phyloP scores from a whole-genome alignment of 1,139 yeast species.

The Hansenula anomala region DNA sequence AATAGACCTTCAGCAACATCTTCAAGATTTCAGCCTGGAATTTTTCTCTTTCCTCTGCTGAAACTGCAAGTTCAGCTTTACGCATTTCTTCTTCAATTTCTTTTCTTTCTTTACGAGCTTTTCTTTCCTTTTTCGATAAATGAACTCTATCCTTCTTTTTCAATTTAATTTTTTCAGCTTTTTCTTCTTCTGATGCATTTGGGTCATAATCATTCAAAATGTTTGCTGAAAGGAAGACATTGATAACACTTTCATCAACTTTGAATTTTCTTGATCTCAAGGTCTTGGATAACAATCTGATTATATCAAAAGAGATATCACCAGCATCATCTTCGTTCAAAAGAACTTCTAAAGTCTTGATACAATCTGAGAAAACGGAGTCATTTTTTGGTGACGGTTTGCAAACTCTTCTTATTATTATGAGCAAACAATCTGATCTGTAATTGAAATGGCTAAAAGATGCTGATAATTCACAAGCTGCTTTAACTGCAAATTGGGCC shows the following conservation, averaged over 20 bases:
- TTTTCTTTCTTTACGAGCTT: conserved; percentile 80
- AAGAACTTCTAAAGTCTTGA: conserved; percentile 60
- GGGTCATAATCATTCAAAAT: conserved; percentile 82
- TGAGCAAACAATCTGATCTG: conserved; percentile 63
- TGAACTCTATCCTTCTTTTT: conserved; percentile 88
- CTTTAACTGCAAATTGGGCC: conserved; percentile 61
- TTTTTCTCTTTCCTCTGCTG: conserved; percentile 81
- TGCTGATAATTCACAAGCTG: conserved; percentile 73
- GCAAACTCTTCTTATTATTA: conserved; percentile 63
- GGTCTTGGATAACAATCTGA: conserved; percentile 62
- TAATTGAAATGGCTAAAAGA: conserved; percentile 77
- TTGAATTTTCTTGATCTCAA: conserved; percentile 70
- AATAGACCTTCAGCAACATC: conserved; percentile 62
- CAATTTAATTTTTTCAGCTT: conserved; percentile 43
- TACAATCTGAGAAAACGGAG: conserved; percentile 48
- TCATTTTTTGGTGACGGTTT: conserved; percentile 45
- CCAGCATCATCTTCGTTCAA: conserved; percentile 76
- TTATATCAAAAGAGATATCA: conserved; percentile 70
- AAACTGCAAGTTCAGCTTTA: conserved; percentile 80
- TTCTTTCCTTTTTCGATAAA: conserved; percentile 80
- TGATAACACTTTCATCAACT: conserved; percentile 80
- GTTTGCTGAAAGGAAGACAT: conserved; percentile 66
- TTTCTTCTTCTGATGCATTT: conserved; percentile 40
- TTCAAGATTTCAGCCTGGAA: conserved; percentile 83
- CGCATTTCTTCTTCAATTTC: conserved; percentile 86